A percentile compares a stretch with the other conserved stretches of the same genome.
These are phyloP conservation scores for Gossypium bickii DNA, from an alignment of 345 rosid genomes.

Conservation along the genomic window DNA sequence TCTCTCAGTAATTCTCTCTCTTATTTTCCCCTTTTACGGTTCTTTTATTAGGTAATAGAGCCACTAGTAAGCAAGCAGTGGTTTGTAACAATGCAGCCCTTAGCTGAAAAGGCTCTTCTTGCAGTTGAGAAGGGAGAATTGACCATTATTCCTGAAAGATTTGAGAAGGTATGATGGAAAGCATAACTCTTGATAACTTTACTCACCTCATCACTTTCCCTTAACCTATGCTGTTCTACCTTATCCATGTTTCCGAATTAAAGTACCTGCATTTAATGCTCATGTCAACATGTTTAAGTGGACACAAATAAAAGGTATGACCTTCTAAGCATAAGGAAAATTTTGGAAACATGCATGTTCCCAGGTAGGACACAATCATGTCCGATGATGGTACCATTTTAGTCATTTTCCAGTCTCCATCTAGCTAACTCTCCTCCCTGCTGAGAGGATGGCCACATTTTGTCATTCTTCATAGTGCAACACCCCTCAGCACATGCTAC, in stretches of 20 bases:
- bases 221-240: neutral
- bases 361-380: neutral
- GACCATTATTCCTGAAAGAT: conserved; percentile 85
- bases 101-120: conserved; percentile 92
- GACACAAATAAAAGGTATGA: neutral
- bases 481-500: neutral
- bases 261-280: neutral
- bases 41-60: conserved; percentile 63
- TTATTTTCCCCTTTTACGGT: conserved; percentile 4
- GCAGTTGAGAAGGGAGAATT: conserved; percentile 78
- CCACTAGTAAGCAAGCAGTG: conserved; percentile 96
- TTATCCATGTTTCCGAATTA: neutral
- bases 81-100: conserved; percentile 91
- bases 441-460: neutral
- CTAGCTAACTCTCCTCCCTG: neutral
- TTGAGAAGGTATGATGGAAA: conserved; percentile 66
- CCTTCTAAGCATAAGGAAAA: neutral
- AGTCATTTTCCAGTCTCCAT: neutral
- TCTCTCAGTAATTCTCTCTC: conserved; percentile 11
- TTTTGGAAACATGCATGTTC: neutral
- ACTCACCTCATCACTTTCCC: neutral
- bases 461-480: neutral
- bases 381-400: neutral
- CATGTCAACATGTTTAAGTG: neutral
- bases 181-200: neutral